Percentiles rank a stretch among this genome's conserved stretches.
phyloP scores from a whole-genome alignment of 306 rosid species.

The Casuarina glauca region DNA sequence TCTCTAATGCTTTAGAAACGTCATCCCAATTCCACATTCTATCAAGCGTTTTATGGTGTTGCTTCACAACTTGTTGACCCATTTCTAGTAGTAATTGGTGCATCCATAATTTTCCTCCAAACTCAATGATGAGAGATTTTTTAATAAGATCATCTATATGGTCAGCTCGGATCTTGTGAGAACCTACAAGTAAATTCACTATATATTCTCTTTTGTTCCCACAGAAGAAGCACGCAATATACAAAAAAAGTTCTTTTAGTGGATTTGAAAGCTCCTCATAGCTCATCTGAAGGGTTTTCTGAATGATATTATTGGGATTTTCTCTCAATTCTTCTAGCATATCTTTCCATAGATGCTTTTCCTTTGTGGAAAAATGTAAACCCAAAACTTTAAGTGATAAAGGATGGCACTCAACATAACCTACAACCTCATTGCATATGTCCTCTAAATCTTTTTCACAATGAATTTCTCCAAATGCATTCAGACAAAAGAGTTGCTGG shows the following conservation, averaged over 20 bases:
- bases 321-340: conserved; percentile 14
- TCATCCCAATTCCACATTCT: too few relatives aligned
- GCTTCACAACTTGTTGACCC: neutral
- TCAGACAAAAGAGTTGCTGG: conserved; percentile 24
- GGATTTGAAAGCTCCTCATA: too few relatives aligned
- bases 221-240: too few relatives aligned
- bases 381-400: conserved; percentile 25
- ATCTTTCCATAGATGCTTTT: conserved; percentile 12
- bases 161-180: too few relatives aligned
- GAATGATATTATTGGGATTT: neutral
- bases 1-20: too few relatives aligned
- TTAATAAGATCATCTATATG: conserved; percentile 19
- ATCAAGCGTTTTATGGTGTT: too few relatives aligned
- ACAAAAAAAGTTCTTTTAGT: too few relatives aligned
- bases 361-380: conserved; percentile 7
- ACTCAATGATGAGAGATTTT: conserved; percentile 16
- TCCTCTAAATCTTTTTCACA: conserved; percentile 11
- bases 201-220: too few relatives aligned
- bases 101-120: conserved; percentile 5
- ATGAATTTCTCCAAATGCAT: neutral
- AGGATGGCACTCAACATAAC: conserved; percentile 32
- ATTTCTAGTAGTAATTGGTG: conserved; percentile 28
- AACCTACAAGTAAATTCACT: too few relatives aligned
- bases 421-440: neutral
- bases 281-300: too few relatives aligned